Percentiles rank a stretch among this genome's conserved stretches.
These are phyloP conservation scores for Tarenaya hassleriana DNA, from an alignment of 345 rosid genomes.

Conservation along the genomic window DNA sequence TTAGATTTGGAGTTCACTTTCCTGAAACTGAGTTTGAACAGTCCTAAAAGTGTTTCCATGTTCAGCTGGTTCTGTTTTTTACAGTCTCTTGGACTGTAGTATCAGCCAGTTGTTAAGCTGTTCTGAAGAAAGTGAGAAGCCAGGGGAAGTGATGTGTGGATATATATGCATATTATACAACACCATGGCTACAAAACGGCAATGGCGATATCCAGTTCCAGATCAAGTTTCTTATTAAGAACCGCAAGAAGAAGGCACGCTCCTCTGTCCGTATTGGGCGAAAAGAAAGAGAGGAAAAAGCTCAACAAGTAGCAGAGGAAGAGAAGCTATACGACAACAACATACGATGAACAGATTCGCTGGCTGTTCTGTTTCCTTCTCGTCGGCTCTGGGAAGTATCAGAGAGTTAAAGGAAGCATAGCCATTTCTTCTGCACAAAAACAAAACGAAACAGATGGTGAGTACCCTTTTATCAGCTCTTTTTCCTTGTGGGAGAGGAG, in stretches of 20 bases:
- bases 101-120: constrained; percentile 2
- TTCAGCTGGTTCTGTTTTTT: not conserved
- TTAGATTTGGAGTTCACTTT: no score
- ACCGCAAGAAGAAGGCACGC: not conserved
- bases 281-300: constrained; percentile 6
- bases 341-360: constrained; percentile 11
- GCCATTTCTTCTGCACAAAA: constrained; percentile 29
- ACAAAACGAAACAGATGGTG: constrained; percentile 14
- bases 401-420: constrained; percentile 24
- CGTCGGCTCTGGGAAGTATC: not conserved
- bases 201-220: no score
- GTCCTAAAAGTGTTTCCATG: no score
- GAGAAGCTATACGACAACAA: not conserved
- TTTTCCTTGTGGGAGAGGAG: not conserved
- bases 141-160: no score
- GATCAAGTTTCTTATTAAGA: constrained; percentile 12
- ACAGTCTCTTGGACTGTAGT: not conserved
- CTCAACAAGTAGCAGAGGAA: constrained; percentile 9
- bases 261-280: constrained; percentile 15
- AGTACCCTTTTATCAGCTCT: constrained; percentile 4
- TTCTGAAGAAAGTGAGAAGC: no score
- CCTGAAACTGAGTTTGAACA: no score
- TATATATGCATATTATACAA: no score
- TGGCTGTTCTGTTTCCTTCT: constrained; percentile 6
- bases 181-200: no score